phyloP scores from a whole-genome alignment of 2,329 filamentous ascomycete genomes.

The Harringtonia aguacate region DNA sequence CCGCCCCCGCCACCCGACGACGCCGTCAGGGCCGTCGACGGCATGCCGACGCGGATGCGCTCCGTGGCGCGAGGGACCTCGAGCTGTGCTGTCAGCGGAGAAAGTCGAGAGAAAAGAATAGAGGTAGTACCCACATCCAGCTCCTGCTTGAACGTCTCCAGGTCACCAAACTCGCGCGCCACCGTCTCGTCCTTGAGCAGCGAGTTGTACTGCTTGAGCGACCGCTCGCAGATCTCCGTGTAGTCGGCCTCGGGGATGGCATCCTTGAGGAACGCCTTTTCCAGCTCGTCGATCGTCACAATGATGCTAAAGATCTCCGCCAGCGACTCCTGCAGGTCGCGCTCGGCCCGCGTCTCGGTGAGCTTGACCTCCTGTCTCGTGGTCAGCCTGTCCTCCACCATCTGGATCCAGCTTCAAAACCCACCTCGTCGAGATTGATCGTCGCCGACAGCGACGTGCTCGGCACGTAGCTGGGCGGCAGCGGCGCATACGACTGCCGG shows the following conservation, averaged over 20 bases:
- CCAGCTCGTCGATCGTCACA: constrained; percentile 85
- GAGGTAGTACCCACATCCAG: not conserved
- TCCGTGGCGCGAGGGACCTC: constrained; percentile 93
- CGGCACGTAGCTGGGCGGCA: constrained; percentile 83
- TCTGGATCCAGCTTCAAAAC: constrained; percentile 4
- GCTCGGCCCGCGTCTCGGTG: constrained; percentile 73
- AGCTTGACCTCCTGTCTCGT: constrained; percentile 81
- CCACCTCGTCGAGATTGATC: constrained; percentile 86
- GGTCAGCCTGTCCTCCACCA: not conserved
- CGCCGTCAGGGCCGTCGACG: constrained; percentile 59
- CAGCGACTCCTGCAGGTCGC: constrained; percentile 89
- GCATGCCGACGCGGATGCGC: constrained; percentile 82
- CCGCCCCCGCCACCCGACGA: constrained; percentile 33
- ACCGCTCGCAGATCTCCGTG: constrained; percentile 87
- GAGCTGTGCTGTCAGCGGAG: constrained; percentile 45
- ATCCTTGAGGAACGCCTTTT: constrained; percentile 95
- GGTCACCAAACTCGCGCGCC: constrained; percentile 72
- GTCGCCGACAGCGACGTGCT: constrained; percentile 73
- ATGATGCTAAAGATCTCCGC: constrained; percentile 98
- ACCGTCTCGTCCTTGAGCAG: constrained; percentile 85
- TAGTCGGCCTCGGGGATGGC: constrained; percentile 87
- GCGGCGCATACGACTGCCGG: constrained; percentile 72
- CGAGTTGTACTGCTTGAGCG: constrained; percentile 94
- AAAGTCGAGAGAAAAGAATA: not conserved
- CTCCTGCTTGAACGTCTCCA: constrained; percentile 82